Evolutionary conservation across 2,329 filamentous ascomycete genomes (phyloP).

Genomic region (Ophiocordyceps camponoti-rufipedis): DNA sequence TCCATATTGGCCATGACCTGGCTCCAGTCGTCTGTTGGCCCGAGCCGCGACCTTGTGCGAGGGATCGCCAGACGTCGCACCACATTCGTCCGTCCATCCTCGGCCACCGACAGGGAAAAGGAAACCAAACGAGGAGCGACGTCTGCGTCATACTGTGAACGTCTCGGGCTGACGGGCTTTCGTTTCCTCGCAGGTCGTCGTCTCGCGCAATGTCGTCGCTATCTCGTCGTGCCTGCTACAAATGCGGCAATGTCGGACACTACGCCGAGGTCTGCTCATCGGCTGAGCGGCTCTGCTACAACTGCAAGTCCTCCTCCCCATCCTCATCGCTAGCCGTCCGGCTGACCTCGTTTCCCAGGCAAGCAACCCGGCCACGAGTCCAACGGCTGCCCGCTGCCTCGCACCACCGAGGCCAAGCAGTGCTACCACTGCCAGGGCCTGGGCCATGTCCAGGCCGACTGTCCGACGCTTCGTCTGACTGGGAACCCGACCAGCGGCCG

Average conservation of each 20-base stretch:
- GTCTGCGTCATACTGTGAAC: background rate
- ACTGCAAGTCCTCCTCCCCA: conserved; percentile 46
- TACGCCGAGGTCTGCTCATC: conserved; percentile 88
- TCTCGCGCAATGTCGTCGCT: conserved; percentile 50
- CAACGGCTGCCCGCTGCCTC: conserved; percentile 88
- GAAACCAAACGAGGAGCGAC: too few relatives aligned
- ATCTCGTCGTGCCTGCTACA: conserved; percentile 70
- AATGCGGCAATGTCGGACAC: conserved; percentile 68
- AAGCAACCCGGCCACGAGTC: conserved; percentile 94
- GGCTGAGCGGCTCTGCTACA: conserved; percentile 96
- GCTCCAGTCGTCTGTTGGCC: too few relatives aligned
- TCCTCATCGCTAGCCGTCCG: background rate
- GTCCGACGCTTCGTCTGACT: conserved; percentile 85
- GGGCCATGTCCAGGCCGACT: conserved; percentile 96
- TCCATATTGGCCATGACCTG: too few relatives aligned
- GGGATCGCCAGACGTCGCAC: background rate
- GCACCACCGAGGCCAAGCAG: conserved; percentile 97
- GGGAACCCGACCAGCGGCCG: conserved; percentile 66
- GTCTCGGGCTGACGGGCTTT: background rate
- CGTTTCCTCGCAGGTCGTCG: background rate
- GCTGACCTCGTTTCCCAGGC: conserved; percentile 23
- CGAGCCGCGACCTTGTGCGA: background rate
- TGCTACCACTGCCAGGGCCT: conserved; percentile 99
- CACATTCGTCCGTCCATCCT: background rate
- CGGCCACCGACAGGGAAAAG: background rate